Evolutionary conservation across 2,329 filamentous ascomycete species (phyloP).

Genomic region (Fonsecaea pugnacius): DNA sequence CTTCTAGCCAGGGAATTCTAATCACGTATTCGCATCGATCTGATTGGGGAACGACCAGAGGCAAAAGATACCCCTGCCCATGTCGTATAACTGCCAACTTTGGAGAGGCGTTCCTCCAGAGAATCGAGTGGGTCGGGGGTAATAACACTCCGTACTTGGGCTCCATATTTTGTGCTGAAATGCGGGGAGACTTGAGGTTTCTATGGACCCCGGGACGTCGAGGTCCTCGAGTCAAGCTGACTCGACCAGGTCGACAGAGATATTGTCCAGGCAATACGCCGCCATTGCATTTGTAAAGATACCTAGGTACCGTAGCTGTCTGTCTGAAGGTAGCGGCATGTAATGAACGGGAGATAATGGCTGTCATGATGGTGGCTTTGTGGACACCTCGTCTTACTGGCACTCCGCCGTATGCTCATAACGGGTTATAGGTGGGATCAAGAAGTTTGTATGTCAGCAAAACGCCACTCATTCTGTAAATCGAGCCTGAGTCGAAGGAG

Average conservation of each 20-base stretch:
- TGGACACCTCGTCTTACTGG: neutral
- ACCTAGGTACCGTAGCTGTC: neutral
- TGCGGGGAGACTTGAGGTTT: constrained; percentile 3
- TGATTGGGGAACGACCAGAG: neutral
- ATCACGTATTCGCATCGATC: neutral
- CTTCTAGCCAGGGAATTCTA: neutral
- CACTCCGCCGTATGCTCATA: neutral
- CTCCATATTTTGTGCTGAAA: neutral
- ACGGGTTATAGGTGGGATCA: neutral
- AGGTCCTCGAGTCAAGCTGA: constrained; percentile 17
- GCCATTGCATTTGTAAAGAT: neutral
- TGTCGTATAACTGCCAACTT: neutral
- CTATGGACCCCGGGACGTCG: neutral
- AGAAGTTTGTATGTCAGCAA: neutral
- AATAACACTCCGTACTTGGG: neutral
- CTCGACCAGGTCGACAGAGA: constrained; percentile 17
- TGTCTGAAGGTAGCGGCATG: neutral
- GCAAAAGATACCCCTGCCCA: neutral
- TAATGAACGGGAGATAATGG: neutral
- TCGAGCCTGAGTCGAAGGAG: neutral
- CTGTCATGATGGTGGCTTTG: neutral
- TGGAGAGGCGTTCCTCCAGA: neutral
- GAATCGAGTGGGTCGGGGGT: neutral
- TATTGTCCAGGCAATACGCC: neutral
- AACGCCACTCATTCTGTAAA: neutral